Evolutionary conservation across 1,139 yeast species (phyloP).

Genomic region (Saccharomyces hybrid): DNA sequence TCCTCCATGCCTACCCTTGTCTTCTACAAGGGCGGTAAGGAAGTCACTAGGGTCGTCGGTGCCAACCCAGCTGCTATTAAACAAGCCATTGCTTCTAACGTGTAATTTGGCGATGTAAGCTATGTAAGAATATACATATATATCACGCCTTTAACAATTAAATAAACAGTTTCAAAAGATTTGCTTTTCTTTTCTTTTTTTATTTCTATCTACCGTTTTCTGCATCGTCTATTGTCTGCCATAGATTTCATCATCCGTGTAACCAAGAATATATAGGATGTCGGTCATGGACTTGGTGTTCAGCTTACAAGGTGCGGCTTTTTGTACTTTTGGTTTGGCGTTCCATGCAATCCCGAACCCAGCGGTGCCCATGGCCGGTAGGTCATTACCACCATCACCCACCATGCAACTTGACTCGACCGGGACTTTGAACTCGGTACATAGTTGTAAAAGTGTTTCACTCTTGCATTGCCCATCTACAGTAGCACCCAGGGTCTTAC

Average conservation of each 20-base stretch:
- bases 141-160: not conserved
- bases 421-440: slow-evolving; percentile 52
- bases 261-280: slow-evolving; percentile 75
- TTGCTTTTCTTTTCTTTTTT: too few species aligned
- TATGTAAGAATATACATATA: slow-evolving; percentile 1
- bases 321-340: slow-evolving; percentile 89
- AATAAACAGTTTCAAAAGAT: not conserved
- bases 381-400: slow-evolving; percentile 97
- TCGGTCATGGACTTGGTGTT: slow-evolving; percentile 66
- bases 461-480: slow-evolving; percentile 91
- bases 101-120: slow-evolving; percentile 31
- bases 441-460: slow-evolving; percentile 58
- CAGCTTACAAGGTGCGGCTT: slow-evolving; percentile 70
- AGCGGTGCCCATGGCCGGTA: slow-evolving; percentile 85
- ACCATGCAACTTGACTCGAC: slow-evolving; percentile 65
- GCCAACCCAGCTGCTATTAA: slow-evolving; percentile 81
- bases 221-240: slow-evolving; percentile 6
- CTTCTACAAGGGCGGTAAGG: slow-evolving; percentile 69
- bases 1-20: slow-evolving; percentile 87
- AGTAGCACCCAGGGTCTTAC: slow-evolving; percentile 61
- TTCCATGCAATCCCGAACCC: slow-evolving; percentile 97
- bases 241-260: slow-evolving; percentile 49
- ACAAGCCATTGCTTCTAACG: slow-evolving; percentile 53
- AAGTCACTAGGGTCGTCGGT: slow-evolving; percentile 70
- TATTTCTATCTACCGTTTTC: not conserved